Evolutionary conservation across 768 basidiomycete species (phyloP).

Genomic region (Favolaschia claudopus): DNA sequence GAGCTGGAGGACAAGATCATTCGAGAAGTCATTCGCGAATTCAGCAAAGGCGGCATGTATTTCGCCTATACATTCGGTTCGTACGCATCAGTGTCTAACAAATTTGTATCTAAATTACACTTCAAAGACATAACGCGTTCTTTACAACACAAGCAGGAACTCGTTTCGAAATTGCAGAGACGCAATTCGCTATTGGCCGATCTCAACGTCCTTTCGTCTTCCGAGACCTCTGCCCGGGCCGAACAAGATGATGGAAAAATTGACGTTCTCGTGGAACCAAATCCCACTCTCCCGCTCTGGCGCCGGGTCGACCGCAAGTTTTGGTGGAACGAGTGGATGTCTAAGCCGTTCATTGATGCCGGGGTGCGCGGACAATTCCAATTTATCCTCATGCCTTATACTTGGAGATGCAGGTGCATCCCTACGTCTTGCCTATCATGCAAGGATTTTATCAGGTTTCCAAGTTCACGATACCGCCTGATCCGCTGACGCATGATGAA

Average conservation of each 20-base stretch:
- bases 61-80: constrained; percentile 87
- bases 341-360: constrained; percentile 84
- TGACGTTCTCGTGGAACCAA: constrained; percentile 73
- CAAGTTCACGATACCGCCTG: constrained; percentile 66
- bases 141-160: constrained; percentile 80
- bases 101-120: not conserved
- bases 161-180: constrained; percentile 60
- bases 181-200: constrained; percentile 67
- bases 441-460: constrained; percentile 91
- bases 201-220: constrained; percentile 57
- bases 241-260: constrained; percentile 48
- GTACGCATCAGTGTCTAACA: constrained; percentile 19
- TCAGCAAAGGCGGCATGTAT: constrained; percentile 87
- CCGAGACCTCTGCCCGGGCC: constrained; percentile 32
- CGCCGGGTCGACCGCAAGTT: constrained; percentile 87
- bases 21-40: constrained; percentile 78
- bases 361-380: constrained; percentile 60
- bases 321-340: constrained; percentile 96
- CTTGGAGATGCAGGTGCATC: constrained; percentile 62
- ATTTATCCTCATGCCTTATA: not conserved
- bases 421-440: constrained; percentile 89
- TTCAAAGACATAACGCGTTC: constrained; percentile 84
- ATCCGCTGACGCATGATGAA: constrained; percentile 50
- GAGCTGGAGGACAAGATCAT: constrained; percentile 88
- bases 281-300: constrained; percentile 86